Conservation (phyloP, 2,329 filamentous ascomycete genomes). For the Stenocarpella maydis region DNA sequence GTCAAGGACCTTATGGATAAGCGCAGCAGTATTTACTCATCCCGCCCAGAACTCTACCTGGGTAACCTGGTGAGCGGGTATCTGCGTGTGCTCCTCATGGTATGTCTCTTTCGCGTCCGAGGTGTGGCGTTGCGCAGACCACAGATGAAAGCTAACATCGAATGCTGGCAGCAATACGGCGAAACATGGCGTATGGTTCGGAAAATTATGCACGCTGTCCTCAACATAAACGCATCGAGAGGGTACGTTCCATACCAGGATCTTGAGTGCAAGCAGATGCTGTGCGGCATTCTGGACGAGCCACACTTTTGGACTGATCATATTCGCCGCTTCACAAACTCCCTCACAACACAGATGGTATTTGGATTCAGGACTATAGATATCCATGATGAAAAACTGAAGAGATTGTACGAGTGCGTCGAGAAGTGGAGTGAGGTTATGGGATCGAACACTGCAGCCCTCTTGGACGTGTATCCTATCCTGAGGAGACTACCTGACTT, state of each 20-base stretch:
- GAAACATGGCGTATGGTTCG: conserved; percentile 47
- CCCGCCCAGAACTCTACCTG: conserved; percentile 44
- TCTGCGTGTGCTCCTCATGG: conserved; percentile 26
- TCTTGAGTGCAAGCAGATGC: conserved; percentile 63
- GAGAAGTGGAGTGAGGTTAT: conserved; percentile 40
- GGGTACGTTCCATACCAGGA: conserved; percentile 64
- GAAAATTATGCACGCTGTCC: conserved; percentile 53
- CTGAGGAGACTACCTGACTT: conserved; percentile 54
- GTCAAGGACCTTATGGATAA: conserved; percentile 63
- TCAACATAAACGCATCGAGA: conserved; percentile 55
- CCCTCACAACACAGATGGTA: conserved; percentile 58
- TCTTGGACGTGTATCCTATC: conserved; percentile 56
- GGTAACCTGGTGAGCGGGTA: conserved; percentile 2
- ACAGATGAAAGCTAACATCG: not conserved
- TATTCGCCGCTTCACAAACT: conserved; percentile 56
- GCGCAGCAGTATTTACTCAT: conserved; percentile 57
- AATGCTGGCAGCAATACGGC: conserved; percentile 43
- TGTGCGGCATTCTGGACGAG: conserved; percentile 54
- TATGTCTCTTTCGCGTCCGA: not conserved
- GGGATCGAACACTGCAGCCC: conserved; percentile 49
- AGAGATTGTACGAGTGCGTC: conserved; percentile 35
- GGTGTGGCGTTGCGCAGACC: not conserved
- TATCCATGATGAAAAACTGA: conserved; percentile 51
- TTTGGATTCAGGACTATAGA: conserved; percentile 54
- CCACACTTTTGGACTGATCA: conserved; percentile 53